These are phyloP conservation scores for Fraxinus velutina DNA, from an alignment of 305 asterid species.

Conservation along the genomic window DNA sequence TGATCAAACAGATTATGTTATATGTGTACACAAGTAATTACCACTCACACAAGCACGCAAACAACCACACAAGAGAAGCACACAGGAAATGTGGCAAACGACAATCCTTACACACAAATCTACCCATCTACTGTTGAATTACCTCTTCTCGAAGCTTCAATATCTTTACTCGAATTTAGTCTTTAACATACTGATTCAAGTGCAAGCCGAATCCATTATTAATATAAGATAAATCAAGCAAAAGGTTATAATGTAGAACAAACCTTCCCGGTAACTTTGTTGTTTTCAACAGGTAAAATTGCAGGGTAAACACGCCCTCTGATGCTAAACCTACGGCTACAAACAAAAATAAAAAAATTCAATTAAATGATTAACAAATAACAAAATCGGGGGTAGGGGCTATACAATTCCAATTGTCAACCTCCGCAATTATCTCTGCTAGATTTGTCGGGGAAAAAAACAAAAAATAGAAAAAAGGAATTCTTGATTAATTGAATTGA, in stretches of 20 bases:
- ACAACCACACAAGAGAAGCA: neutral
- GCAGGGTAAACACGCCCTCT: constrained; percentile 92
- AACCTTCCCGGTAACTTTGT: constrained; percentile 74
- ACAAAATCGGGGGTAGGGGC: too few species aligned
- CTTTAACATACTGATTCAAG: neutral
- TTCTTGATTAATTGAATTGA: neutral
- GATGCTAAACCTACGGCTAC: constrained; percentile 86
- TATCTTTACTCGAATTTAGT: neutral
- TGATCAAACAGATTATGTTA: neutral
- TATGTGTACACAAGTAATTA: neutral
- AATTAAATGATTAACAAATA: too few species aligned
- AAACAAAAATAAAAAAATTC: neutral
- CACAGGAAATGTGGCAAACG: neutral
- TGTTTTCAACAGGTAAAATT: constrained; percentile 57
- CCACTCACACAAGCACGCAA: neutral
- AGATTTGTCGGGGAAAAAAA: neutral
- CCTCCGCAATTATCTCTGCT: constrained; percentile 1
- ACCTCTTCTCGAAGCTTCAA: neutral
- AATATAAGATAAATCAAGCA: too few species aligned
- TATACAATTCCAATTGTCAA: neutral
- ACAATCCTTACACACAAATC: neutral
- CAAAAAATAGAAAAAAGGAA: neutral
- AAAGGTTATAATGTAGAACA: constrained; percentile 16
- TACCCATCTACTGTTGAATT: neutral
- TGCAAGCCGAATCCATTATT: neutral